phyloP scores from a whole-genome alignment of 495 filamentous ascomycete species.

The Amphirosellinia nigrospora region DNA sequence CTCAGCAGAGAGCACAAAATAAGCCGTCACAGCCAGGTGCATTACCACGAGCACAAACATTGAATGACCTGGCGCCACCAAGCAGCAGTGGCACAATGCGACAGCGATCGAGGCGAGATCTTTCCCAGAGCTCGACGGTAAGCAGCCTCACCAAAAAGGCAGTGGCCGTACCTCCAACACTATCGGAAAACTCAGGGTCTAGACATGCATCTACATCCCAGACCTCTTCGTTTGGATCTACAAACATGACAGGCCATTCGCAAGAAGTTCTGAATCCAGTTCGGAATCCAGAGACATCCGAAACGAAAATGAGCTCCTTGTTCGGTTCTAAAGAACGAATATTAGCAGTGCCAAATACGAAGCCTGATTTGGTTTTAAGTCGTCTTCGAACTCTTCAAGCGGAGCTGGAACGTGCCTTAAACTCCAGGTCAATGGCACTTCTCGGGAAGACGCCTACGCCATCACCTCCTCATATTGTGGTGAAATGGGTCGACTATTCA shows the following conservation, averaged over 20 bases:
- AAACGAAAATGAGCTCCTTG: conserved; percentile 38
- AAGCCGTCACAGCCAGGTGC: conserved; percentile 40
- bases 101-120: conserved; percentile 34
- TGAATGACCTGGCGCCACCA: conserved; percentile 32
- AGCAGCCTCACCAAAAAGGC: conserved; percentile 29
- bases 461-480: conserved; percentile 63
- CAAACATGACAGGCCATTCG: background rate
- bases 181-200: conserved; percentile 1
- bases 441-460: conserved; percentile 48
- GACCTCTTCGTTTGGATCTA: background rate
- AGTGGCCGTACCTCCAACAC: conserved; percentile 16
- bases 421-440: conserved; percentile 58
- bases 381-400: conserved; percentile 55
- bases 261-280: background rate
- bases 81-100: conserved; percentile 41
- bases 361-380: conserved; percentile 59
- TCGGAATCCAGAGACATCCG: conserved; percentile 1
- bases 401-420: conserved; percentile 63
- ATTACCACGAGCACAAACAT: conserved; percentile 33
- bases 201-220: background rate
- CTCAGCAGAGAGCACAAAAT: conserved; percentile 60
- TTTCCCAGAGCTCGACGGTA: conserved; percentile 32
- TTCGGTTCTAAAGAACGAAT: conserved; percentile 59
- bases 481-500: conserved; percentile 95
- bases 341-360: conserved; percentile 53